Evolutionary conservation across 2,329 filamentous ascomycete species (phyloP).

Genomic region (Nectriaceae sp.): DNA sequence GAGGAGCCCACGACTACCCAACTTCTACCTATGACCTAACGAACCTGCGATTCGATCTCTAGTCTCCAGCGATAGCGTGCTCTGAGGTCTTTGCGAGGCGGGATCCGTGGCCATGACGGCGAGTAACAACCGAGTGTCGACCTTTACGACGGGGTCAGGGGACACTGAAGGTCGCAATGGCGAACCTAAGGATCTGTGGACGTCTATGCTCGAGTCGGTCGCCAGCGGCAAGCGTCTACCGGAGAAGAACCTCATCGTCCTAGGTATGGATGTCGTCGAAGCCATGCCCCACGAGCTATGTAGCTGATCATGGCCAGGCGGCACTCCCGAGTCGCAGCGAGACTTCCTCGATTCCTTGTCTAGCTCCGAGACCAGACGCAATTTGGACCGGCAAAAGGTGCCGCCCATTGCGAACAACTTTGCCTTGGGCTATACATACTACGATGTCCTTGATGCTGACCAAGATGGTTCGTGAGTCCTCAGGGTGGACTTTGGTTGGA

Average conservation of each 20-base stretch:
- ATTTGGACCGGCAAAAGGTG: slow-evolving; percentile 59
- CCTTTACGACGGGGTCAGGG: slow-evolving; percentile 58
- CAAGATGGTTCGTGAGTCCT: slow-evolving; percentile 71
- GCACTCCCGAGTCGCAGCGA: slow-evolving; percentile 78
- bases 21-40: slow-evolving; percentile 13
- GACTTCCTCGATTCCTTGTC: slow-evolving; percentile 75
- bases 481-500: neutral
- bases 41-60: slow-evolving; percentile 5
- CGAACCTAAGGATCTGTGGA: slow-evolving; percentile 88
- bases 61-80: neutral
- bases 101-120: slow-evolving; percentile 45
- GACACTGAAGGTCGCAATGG: slow-evolving; percentile 59
- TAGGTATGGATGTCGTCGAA: slow-evolving; percentile 58
- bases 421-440: slow-evolving; percentile 91
- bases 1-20: neutral
- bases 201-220: slow-evolving; percentile 86
- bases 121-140: slow-evolving; percentile 58
- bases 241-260: slow-evolving; percentile 86
- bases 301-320: slow-evolving; percentile 56
- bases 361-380: slow-evolving; percentile 54
- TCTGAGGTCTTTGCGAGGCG: slow-evolving; percentile 2
- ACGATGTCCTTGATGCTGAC: slow-evolving; percentile 90
- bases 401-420: slow-evolving; percentile 90
- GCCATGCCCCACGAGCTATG: slow-evolving; percentile 7
- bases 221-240: slow-evolving; percentile 87